Percentiles rank a stretch among this genome's conserved stretches.
Conservation (phyloP, 2,329 filamentous ascomycete genomes). For the Bimuria novae-zelandiae region DNA sequence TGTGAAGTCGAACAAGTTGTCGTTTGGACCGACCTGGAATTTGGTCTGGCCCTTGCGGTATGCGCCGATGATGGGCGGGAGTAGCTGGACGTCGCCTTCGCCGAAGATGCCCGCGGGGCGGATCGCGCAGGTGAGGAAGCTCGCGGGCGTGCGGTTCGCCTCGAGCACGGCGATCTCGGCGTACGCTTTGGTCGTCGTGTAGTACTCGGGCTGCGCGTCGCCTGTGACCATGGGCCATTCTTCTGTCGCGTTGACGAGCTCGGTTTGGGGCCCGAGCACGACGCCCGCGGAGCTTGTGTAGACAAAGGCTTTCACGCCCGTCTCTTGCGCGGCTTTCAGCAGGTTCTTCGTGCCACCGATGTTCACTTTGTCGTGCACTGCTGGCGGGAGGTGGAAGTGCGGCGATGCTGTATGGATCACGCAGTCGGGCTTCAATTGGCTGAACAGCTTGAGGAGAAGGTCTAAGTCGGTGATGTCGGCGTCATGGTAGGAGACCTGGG, state of each 20-base stretch:
- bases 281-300: slow-evolving; percentile 59
- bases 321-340: slow-evolving; percentile 52
- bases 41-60: slow-evolving; percentile 55
- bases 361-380: slow-evolving; percentile 56
- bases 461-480: slow-evolving; percentile 55
- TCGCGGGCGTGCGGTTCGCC: slow-evolving; percentile 52
- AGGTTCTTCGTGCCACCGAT: slow-evolving; percentile 57
- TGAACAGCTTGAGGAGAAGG: slow-evolving; percentile 49
- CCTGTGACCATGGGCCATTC: slow-evolving; percentile 53
- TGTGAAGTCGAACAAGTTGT: slow-evolving; percentile 60
- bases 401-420: slow-evolving; percentile 58
- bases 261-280: slow-evolving; percentile 50
- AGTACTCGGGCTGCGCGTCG: slow-evolving; percentile 55
- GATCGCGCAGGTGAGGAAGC: slow-evolving; percentile 56
- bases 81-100: slow-evolving; percentile 53
- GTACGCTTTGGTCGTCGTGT: slow-evolving; percentile 56
- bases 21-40: slow-evolving; percentile 57
- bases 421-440: slow-evolving; percentile 50
- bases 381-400: slow-evolving; percentile 43
- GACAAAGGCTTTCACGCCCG: slow-evolving; percentile 57
- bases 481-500: slow-evolving; percentile 54
- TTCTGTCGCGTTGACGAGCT: slow-evolving; percentile 57
- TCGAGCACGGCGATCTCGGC: slow-evolving; percentile 55
- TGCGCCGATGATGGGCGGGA: slow-evolving; percentile 52
- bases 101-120: slow-evolving; percentile 58